phyloP scores from a whole-genome alignment of 2,329 filamentous ascomycete species.

The Pseudogymnoascus sp. region DNA sequence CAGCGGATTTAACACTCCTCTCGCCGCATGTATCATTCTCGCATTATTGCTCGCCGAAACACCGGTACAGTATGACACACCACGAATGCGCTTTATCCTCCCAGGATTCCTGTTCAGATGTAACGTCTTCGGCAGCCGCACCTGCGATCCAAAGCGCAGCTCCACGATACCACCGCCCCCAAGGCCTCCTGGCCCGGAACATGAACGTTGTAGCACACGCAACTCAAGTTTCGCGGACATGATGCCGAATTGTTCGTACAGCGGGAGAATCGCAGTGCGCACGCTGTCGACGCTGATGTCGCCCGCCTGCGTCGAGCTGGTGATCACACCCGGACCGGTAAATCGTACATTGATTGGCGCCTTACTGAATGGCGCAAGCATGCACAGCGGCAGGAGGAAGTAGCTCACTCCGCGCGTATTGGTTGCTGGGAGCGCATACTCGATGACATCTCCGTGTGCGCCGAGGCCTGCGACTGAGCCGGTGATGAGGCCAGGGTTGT shows the following conservation, averaged over 20 bases:
- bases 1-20: constrained; percentile 79
- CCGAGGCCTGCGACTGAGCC: constrained; percentile 72
- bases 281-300: constrained; percentile 92
- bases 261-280: constrained; percentile 81
- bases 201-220: constrained; percentile 71
- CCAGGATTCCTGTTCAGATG: constrained; percentile 78
- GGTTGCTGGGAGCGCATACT: constrained; percentile 69
- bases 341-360: constrained; percentile 84
- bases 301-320: constrained; percentile 70
- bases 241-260: constrained; percentile 88
- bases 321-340: constrained; percentile 86
- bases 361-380: constrained; percentile 90
- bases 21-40: constrained; percentile 85
- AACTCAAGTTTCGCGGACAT: constrained; percentile 72
- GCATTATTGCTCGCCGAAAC: constrained; percentile 90
- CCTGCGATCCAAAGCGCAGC: constrained; percentile 84
- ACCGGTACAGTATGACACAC: constrained; percentile 88
- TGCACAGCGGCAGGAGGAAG: constrained; percentile 81
- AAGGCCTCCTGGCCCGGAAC: constrained; percentile 63
- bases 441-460: constrained; percentile 62
- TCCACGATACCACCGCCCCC: constrained; percentile 91
- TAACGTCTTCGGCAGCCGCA: constrained; percentile 86
- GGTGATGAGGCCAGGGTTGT: constrained; percentile 85
- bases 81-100: constrained; percentile 77
- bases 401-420: constrained; percentile 81